A percentile compares a stretch with the other conserved stretches of the same genome.
Evolutionary conservation across 495 filamentous ascomycete genomes (phyloP).

Genomic region (Aspergillus saccharolyticus): DNA sequence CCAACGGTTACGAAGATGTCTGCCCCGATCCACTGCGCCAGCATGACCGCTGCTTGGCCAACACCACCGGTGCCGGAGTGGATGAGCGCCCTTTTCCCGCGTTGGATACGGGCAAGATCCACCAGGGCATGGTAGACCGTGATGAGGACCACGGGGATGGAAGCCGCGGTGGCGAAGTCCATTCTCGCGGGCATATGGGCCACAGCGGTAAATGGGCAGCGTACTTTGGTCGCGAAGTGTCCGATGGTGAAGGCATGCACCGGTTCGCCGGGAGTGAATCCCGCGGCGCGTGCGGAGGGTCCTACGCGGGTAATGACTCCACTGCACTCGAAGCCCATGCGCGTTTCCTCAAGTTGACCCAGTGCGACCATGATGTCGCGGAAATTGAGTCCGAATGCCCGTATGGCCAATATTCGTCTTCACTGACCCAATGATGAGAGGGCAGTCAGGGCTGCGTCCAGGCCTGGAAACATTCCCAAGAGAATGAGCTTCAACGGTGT

Average conservation of each 20-base stretch:
- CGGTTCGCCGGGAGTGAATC: constrained; percentile 36
- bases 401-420: constrained; percentile 44
- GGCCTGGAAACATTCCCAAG: constrained; percentile 3
- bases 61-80: constrained; percentile 54
- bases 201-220: background rate
- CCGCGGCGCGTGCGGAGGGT: constrained; percentile 14
- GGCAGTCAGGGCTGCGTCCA: background rate
- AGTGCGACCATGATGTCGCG: constrained; percentile 38
- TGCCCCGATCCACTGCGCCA: constrained; percentile 51
- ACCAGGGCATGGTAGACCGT: constrained; percentile 9
- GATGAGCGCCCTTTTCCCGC: constrained; percentile 54
- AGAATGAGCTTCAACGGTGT: constrained; percentile 5
- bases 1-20: constrained; percentile 57
- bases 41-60: constrained; percentile 55
- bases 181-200: constrained; percentile 12
- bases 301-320: constrained; percentile 34
- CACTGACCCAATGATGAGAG: constrained; percentile 32
- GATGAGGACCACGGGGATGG: constrained; percentile 7
- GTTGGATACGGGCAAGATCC: constrained; percentile 36
- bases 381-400: constrained; percentile 38
- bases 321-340: constrained; percentile 38
- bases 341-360: constrained; percentile 28
- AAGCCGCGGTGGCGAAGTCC: constrained; percentile 11
- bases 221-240: background rate
- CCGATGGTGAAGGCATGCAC: constrained; percentile 19